These are phyloP conservation scores for Phytophthora macrochlamydospora DNA, from an alignment of 352 stramenopile species.

Conservation along the genomic window DNA sequence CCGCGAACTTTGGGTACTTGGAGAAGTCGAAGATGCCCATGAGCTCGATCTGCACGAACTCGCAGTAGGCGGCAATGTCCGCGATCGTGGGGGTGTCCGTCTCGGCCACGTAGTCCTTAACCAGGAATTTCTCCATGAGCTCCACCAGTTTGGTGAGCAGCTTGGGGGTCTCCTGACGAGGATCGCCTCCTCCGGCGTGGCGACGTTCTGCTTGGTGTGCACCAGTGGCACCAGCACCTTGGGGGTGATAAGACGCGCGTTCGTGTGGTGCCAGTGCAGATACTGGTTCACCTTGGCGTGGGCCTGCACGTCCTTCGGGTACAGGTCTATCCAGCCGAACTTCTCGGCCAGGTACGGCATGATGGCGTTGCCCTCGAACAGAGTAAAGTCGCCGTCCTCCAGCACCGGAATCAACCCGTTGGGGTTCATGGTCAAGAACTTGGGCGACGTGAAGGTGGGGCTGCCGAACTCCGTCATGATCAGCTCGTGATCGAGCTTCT, in stretches of 20 bases:
- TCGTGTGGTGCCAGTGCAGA: conserved; percentile 60
- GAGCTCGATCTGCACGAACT: conserved; percentile 21
- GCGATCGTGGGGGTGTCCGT: conserved; percentile 9
- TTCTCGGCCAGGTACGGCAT: conserved; percentile 43
- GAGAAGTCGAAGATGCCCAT: conserved; percentile 32
- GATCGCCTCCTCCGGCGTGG: conserved; percentile 8
- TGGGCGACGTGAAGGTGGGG: conserved; percentile 13
- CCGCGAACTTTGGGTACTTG: conserved; percentile 31
- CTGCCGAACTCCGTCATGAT: conserved; percentile 14
- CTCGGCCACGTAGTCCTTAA: conserved; percentile 18
- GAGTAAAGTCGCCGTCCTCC: conserved; percentile 22
- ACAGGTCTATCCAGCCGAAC: conserved; percentile 37
- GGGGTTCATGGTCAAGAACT: conserved; percentile 21
- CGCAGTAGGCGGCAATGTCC: conserved; percentile 22
- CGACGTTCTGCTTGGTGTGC: conserved; percentile 1
- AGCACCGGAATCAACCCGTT: conserved; percentile 19
- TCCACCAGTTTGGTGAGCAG: conserved; percentile 25
- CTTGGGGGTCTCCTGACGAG: background rate
- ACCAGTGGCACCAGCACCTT: conserved; percentile 36
- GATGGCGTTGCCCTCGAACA: conserved; percentile 42
- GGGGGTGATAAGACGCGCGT: conserved; percentile 33
- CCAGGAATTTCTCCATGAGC: conserved; percentile 37
- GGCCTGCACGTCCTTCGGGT: conserved; percentile 36
- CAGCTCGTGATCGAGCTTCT: conserved; percentile 26
- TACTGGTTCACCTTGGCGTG: conserved; percentile 56